Conservation (phyloP, 768 basidiomycete genomes). For the Lanmaoa pseudosensibilis region DNA sequence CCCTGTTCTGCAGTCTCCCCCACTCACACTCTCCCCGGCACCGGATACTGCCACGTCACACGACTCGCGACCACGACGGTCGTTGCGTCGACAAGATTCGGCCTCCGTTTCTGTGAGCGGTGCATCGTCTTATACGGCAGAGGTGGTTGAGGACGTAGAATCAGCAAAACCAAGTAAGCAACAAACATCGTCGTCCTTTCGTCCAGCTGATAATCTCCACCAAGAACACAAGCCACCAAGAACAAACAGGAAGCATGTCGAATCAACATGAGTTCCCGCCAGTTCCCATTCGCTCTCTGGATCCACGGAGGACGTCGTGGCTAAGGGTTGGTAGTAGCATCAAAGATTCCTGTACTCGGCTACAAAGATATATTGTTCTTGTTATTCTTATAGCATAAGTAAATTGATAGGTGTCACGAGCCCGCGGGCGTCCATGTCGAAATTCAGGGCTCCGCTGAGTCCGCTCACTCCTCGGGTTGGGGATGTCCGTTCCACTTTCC, state of each 20-base stretch:
- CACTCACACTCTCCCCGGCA: conserved; percentile 20
- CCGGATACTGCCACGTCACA: conserved; percentile 19
- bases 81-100: conserved; percentile 29
- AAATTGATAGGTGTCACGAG: conserved; percentile 1
- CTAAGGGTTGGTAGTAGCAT: conserved; percentile 6
- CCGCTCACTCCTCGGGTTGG: background rate
- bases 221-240: conserved; percentile 26
- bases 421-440: background rate
- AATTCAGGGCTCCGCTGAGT: background rate
- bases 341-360: conserved; percentile 19
- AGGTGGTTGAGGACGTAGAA: conserved; percentile 29
- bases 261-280: conserved; percentile 12
- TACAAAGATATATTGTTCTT: conserved; percentile 27
- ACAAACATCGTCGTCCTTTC: background rate
- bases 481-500: background rate
- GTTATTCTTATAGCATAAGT: conserved; percentile 20
- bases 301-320: background rate
- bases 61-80: conserved; percentile 32
- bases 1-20: conserved; percentile 25
- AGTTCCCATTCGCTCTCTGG: background rate
- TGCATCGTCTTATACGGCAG: conserved; percentile 32
- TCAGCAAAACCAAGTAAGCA: conserved; percentile 30
- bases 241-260: conserved; percentile 25
- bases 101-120: conserved; percentile 33
- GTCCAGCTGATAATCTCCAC: background rate